Conservation (phyloP, 495 filamentous ascomycete genomes). For the Amniculicola lignicola region DNA sequence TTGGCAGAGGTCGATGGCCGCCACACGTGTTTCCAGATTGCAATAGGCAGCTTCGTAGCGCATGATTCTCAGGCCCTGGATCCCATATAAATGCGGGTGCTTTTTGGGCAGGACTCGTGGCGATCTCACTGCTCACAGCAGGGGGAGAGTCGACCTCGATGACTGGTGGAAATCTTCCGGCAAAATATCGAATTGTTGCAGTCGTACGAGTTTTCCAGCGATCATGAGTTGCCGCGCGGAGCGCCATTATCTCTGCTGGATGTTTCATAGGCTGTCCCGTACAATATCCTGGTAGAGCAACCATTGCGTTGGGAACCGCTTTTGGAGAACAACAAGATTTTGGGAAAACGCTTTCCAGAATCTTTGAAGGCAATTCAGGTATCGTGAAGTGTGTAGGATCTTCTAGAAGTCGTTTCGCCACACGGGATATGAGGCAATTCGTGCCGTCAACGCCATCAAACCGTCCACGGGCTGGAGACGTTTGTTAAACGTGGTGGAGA, state of each 20-base stretch:
- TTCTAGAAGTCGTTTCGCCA: too few species aligned
- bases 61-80: neutral
- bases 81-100: conserved; percentile 8
- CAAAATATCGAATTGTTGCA: conserved; percentile 15
- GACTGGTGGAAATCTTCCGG: conserved; percentile 29
- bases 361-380: neutral
- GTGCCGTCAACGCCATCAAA: neutral
- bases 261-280: neutral
- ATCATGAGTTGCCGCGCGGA: conserved; percentile 22
- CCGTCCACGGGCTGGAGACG: neutral
- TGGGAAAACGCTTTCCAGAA: neutral
- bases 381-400: neutral
- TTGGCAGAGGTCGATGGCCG: conserved; percentile 7
- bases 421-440: too few species aligned
- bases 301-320: neutral
- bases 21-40: conserved; percentile 14
- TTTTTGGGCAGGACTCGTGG: conserved; percentile 5
- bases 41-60: conserved; percentile 15
- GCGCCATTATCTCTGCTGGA: conserved; percentile 13
- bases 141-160: neutral
- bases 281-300: neutral
- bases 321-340: neutral
- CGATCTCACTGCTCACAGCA: conserved; percentile 12
- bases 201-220: conserved; percentile 18
- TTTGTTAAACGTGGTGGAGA: neutral